Conservation (phyloP, 768 basidiomycete genomes). For the Russula griseocarnosa region DNA sequence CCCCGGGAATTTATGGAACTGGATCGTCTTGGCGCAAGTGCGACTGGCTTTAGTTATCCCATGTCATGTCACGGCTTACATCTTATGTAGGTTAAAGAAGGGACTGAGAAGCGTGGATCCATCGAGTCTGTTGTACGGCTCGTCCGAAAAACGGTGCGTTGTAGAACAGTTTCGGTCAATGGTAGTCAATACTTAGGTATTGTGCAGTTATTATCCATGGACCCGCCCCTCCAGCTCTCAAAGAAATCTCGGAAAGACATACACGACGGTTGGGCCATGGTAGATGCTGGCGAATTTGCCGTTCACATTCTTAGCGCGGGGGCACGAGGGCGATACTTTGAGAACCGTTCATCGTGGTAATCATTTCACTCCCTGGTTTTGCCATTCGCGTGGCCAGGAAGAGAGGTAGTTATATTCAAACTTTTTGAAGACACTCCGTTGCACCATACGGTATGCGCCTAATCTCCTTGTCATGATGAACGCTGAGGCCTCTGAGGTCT, state of each 20-base stretch:
- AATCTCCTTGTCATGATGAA: not conserved
- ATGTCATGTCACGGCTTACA: slow-evolving; percentile 1
- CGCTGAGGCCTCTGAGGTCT: not conserved
- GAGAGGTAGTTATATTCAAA: not conserved
- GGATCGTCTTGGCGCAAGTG: slow-evolving; percentile 73
- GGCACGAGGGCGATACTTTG: slow-evolving; percentile 67
- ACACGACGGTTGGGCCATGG: slow-evolving; percentile 76
- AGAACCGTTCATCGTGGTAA: slow-evolving; percentile 34
- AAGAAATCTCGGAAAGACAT: slow-evolving; percentile 58
- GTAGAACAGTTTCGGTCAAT: not conserved
- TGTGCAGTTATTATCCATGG: slow-evolving; percentile 51
- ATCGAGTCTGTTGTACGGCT: slow-evolving; percentile 70
- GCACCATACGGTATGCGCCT: not conserved
- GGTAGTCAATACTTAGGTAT: not conserved
- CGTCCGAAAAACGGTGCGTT: slow-evolving; percentile 65
- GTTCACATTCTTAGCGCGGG: slow-evolving; percentile 69
- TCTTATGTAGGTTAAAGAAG: slow-evolving; percentile 62
- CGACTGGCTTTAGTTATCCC: slow-evolving; percentile 8
- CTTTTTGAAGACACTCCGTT: not conserved
- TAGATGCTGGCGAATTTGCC: slow-evolving; percentile 77
- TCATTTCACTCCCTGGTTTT: not conserved
- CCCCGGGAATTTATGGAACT: slow-evolving; percentile 66
- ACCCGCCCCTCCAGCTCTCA: slow-evolving; percentile 58
- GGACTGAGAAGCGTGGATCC: slow-evolving; percentile 73
- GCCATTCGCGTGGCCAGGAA: not conserved